Evolutionary conservation across 768 basidiomycete genomes (phyloP), one percentile per base, ranked within the genome.

Genomic region (Mycena leptocephala): DNA sequence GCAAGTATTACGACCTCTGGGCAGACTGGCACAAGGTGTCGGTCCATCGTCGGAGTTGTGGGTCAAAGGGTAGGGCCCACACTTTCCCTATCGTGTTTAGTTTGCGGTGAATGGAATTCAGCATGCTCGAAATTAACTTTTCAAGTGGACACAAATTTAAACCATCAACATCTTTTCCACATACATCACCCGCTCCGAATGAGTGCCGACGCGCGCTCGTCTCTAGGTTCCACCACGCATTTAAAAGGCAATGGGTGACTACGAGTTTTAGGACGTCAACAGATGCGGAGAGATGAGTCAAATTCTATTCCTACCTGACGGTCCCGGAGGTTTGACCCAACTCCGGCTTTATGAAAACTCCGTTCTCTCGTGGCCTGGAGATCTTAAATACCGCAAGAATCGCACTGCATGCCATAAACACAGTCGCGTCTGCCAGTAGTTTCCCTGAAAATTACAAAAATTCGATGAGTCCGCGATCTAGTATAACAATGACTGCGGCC

Each of bases 331-430:
- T 67, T 35, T 71, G 75, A 13, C 75, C 75, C 24, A 70, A 0
- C 1, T 24, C 20, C 14, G 69, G 68, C 41, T 58, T 55, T 1
- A 64, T 61, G 37, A 43, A 3, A 35, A 26, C 51, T 5, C 67
- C 67, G 13, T 53, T 56, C 65, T 70, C 74, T 4, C 14, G 53
- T 10, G 51, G 39, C 61, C 58, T 70, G 20, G 69, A 70, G 32
- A 75, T 66, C 0, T 75, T 63, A 55, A 75, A 70, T 39, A 59
- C 69, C 4, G 74, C 32, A 20, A 75, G 74, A 9, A 70, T 51
- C 4, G 74, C 68, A 53, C 53, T 59, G 55, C 74, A 75, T 26
- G 68, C 28, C 41, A 75, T 32, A 26, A 70, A 75, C 10, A 75
- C 20, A 6, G 46, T 39, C 11, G 68, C 37, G 41, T 75, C 74